Evolutionary conservation across 2,329 filamentous ascomycete species (phyloP).

Genomic region (Ascochyta koolunga): DNA sequence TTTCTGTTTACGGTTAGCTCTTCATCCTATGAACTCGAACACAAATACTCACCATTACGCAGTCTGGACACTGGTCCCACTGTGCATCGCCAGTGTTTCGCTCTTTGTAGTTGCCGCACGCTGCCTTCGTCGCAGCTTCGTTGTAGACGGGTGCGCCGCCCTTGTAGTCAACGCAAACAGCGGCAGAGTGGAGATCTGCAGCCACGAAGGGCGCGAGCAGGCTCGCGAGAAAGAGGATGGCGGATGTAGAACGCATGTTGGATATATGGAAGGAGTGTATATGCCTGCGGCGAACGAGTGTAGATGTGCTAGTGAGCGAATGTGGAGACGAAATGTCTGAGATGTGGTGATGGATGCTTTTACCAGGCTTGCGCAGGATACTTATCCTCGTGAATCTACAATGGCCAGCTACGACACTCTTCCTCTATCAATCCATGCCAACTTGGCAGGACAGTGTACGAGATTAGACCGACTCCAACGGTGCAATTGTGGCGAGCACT

Average conservation of each 20-base stretch:
- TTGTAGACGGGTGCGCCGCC: conserved; percentile 31
- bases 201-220: conserved; percentile 20
- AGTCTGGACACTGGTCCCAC: conserved; percentile 40
- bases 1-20: conserved; percentile 7
- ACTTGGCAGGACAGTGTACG: neutral
- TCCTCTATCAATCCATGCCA: neutral
- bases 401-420: neutral
- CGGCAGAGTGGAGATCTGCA: conserved; percentile 29
- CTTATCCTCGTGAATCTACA: neutral
- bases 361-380: conserved; percentile 5
- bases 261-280: conserved; percentile 2
- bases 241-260: conserved; percentile 30
- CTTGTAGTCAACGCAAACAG: conserved; percentile 26
- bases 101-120: conserved; percentile 28
- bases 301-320: neutral
- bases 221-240: conserved; percentile 17
- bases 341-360: neutral
- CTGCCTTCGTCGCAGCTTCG: conserved; percentile 26
- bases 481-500: conserved; percentile 19
- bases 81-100: conserved; percentile 35
- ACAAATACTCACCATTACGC: conserved; percentile 24
- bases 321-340: neutral
- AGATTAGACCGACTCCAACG: conserved; percentile 11
- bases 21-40: neutral
- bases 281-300: neutral